Base-by-base conservation (phyloP, 768 basidiomycete species). In the Leccinellum albellum region DNA sequence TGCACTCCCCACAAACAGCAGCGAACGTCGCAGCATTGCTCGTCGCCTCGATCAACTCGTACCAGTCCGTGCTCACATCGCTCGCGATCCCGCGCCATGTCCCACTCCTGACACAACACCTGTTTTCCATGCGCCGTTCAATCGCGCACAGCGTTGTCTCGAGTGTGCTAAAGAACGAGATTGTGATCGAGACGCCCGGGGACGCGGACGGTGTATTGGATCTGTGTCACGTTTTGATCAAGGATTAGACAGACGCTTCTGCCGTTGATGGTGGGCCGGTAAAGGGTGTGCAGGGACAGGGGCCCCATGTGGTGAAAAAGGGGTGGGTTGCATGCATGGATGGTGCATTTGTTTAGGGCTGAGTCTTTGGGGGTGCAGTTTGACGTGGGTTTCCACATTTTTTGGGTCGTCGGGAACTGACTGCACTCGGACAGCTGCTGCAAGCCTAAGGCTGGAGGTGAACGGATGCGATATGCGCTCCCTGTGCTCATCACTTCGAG, bases 301-400 rank as follows among this genome's bases (percentile, higher is more conserved):
- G n/a, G n/a, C n/a, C n/a, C n/a, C n/a, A n/a, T n/a, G 84, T 82
- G 51, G 95, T 96, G 69, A 74, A 87, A 50, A 91, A 95, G 69
- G 66, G 97, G 97, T 99, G 97, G 97, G 85, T 98, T 17, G 96
- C n/a, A n/a, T 96, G 45, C 78, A 96, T n/a, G n/a, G 61, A 97
- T 98, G 92, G 90, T 98, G 3, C 97, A 99, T 76, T 71, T 98
- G 32, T 97, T 98, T 84, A 78, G 87, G 21, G 82, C 91, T n/a
- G n/a, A n/a, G n/a, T n/a, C n/a, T n/a, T n/a, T 98, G 61, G 88
- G 83, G 64, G 83, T 88, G 15, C 97, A 99, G 66, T 96, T 94
- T 62, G 88, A 94, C 81, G 95, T 91, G 4, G n/a, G 20, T 37
- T 33, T 14, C 3, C 3, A 29, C 4, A 5, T 10, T 1, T 3